Percentiles rank a stretch among this genome's conserved stretches.
phyloP scores from a whole-genome alignment of 23 red algal species.

The Gracilaria domingensis region DNA sequence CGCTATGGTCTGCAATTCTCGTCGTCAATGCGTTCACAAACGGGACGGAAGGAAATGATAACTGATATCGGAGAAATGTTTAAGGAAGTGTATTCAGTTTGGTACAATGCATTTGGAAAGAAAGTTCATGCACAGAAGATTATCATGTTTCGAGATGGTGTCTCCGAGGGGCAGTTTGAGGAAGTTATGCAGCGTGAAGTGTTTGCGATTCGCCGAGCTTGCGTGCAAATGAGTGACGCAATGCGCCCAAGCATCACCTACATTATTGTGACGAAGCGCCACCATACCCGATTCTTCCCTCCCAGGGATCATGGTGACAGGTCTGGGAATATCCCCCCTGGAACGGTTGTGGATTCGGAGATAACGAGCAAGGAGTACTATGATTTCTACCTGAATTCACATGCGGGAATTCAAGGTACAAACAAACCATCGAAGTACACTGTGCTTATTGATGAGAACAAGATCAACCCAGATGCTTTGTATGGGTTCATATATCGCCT shows the following conservation, averaged over 20 bases:
- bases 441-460: slow-evolving; percentile 64
- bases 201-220: slow-evolving; percentile 36
- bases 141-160: slow-evolving; percentile 80
- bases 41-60: slow-evolving; percentile 61
- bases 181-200: slow-evolving; percentile 63
- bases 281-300: slow-evolving; percentile 69
- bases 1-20: slow-evolving; percentile 59
- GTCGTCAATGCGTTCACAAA: slow-evolving; percentile 40
- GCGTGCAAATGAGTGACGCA: background rate
- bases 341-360: slow-evolving; percentile 25
- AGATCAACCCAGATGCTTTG: slow-evolving; percentile 32
- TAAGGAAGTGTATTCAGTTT: slow-evolving; percentile 13
- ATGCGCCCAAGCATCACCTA: slow-evolving; percentile 55
- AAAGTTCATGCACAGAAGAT: slow-evolving; percentile 28
- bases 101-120: background rate
- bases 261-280: slow-evolving; percentile 72
- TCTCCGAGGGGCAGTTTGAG: slow-evolving; percentile 74
- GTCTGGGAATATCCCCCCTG: slow-evolving; percentile 54
- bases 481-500: slow-evolving; percentile 58
- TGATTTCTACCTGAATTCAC: slow-evolving; percentile 74
- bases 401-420: slow-evolving; percentile 66
- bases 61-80: slow-evolving; percentile 48
- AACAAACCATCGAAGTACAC: slow-evolving; percentile 64
- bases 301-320: background rate
- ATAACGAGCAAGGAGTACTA: slow-evolving; percentile 35